Percentiles rank a stretch among this genome's conserved stretches.
These are phyloP conservation scores for Cordyceps pruinosa DNA, from an alignment of 2,329 filamentous ascomycete genomes.

Conservation along the genomic window DNA sequence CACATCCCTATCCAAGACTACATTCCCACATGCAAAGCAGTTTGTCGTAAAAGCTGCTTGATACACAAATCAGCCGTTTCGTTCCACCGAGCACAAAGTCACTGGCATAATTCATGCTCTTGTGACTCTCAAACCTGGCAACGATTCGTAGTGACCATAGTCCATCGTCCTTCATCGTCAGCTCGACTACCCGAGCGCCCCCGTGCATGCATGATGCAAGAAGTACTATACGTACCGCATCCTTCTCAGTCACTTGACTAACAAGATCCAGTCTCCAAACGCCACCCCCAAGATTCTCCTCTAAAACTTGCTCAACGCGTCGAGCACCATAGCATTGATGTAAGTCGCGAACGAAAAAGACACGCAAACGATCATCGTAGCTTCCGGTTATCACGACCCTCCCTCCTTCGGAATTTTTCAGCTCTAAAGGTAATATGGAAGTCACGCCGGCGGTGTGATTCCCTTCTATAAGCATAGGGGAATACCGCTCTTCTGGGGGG, in stretches of 20 bases:
- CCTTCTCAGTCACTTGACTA: constrained; percentile 20
- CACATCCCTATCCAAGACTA: background rate
- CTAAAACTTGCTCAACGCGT: constrained; percentile 48
- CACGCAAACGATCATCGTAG: constrained; percentile 78
- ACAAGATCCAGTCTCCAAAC: constrained; percentile 80
- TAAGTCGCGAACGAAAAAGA: constrained; percentile 48
- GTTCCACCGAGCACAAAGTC: constrained; percentile 49
- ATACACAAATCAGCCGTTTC: constrained; percentile 44
- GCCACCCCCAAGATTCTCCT: constrained; percentile 65
- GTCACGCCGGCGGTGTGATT: constrained; percentile 78
- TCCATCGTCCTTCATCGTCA: constrained; percentile 31
- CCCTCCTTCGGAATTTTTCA: constrained; percentile 34
- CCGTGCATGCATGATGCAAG: constrained; percentile 93
- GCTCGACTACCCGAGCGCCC: constrained; percentile 60
- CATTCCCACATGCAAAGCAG: constrained; percentile 60
- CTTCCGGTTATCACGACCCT: constrained; percentile 73
- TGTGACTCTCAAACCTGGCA: constrained; percentile 72
- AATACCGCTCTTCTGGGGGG: constrained; percentile 18
- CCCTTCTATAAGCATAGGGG: constrained; percentile 32
- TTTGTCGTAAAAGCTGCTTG: constrained; percentile 72
- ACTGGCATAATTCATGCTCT: constrained; percentile 93
- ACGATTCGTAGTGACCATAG: constrained; percentile 58
- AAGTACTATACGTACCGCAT: constrained; percentile 37
- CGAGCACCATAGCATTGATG: constrained; percentile 33
- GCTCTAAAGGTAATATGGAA: constrained; percentile 65